Conservation (phyloP, 495 filamentous ascomycete genomes). For the Chaetomium tenue region DNA sequence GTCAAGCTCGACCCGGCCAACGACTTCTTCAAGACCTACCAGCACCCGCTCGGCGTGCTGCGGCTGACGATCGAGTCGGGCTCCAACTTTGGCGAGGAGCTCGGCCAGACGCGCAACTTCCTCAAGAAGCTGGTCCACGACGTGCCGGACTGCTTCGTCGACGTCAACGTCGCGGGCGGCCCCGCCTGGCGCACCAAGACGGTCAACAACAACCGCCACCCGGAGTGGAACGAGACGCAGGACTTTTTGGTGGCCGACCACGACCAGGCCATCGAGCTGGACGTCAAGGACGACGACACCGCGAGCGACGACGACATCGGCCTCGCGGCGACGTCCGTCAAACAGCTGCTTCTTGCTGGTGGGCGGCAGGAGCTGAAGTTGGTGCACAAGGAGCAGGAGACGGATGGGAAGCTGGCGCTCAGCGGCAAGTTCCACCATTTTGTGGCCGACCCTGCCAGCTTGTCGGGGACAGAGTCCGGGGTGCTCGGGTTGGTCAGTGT, state of each 20-base stretch:
- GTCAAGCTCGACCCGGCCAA: slow-evolving; percentile 43
- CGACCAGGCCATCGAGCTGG: slow-evolving; percentile 39
- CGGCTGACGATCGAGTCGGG: slow-evolving; percentile 44
- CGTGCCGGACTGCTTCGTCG: slow-evolving; percentile 43
- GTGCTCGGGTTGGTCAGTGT: slow-evolving; percentile 34
- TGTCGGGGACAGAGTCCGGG: slow-evolving; percentile 27
- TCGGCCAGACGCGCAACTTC: slow-evolving; percentile 26
- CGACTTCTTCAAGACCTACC: slow-evolving; percentile 47
- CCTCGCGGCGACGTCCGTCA: slow-evolving; percentile 38
- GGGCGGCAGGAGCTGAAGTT: slow-evolving; percentile 39
- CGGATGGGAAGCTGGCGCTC: slow-evolving; percentile 33
- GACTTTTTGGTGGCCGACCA: slow-evolving; percentile 43
- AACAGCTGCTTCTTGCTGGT: slow-evolving; percentile 37
- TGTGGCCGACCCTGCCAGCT: slow-evolving; percentile 32
- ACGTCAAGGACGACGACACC: slow-evolving; percentile 43
- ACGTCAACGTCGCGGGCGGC: slow-evolving; percentile 42
- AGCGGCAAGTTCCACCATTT: slow-evolving; percentile 38
- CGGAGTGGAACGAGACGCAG: slow-evolving; percentile 44
- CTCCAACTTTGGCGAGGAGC: slow-evolving; percentile 31
- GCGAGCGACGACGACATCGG: slow-evolving; percentile 44
- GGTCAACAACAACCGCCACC: slow-evolving; percentile 39
- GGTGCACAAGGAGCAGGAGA: slow-evolving; percentile 36
- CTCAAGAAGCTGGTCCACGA: slow-evolving; percentile 37
- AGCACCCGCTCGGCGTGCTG: slow-evolving; percentile 41
- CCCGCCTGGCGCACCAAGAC: slow-evolving; percentile 37